Evolutionary conservation across 1,284 basidiomycete species (phyloP).

Genomic region (Xerocomus nothofagi): DNA sequence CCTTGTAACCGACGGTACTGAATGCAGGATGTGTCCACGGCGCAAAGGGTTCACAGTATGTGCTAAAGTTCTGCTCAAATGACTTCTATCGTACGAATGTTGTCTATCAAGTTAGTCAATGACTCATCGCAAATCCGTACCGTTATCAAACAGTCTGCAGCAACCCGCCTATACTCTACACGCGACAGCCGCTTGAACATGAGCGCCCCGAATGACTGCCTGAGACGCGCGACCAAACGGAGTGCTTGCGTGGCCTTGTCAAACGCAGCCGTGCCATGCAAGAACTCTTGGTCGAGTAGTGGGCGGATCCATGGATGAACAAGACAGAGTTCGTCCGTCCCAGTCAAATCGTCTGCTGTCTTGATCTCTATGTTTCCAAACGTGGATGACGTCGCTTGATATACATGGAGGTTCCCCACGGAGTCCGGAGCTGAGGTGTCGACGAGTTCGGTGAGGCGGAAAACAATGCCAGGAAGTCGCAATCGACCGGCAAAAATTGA

Average conservation of each 20-base stretch:
- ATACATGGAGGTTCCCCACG: neutral
- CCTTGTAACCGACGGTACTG: too few relatives aligned
- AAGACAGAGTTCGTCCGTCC: neutral
- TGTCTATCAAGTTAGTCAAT: neutral
- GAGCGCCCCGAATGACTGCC: slow-evolving; percentile 8
- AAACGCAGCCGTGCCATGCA: neutral
- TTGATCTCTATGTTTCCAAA: slow-evolving; percentile 7
- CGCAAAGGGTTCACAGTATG: too few relatives aligned
- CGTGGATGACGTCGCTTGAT: neutral
- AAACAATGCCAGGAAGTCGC: slow-evolving; percentile 8
- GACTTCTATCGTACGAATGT: slow-evolving; percentile 10
- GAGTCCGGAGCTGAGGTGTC: neutral
- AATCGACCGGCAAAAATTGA: slow-evolving; percentile 2
- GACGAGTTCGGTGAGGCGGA: slow-evolving; percentile 1
- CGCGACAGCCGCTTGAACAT: neutral
- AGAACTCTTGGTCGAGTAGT: slow-evolving; percentile 2
- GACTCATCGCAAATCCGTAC: neutral
- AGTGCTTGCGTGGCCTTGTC: neutral
- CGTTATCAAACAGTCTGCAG: neutral
- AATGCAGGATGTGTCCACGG: too few relatives aligned
- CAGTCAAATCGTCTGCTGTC: neutral
- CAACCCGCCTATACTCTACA: slow-evolving; percentile 8
- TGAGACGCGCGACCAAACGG: slow-evolving; percentile 2
- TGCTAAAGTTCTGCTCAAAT: too few relatives aligned
- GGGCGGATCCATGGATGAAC: slow-evolving; percentile 14